A percentile compares a stretch with the other conserved stretches of the same genome.
Evolutionary conservation across 352 stramenopile species (phyloP).

Genomic region (Phytophthora pistaciae): DNA sequence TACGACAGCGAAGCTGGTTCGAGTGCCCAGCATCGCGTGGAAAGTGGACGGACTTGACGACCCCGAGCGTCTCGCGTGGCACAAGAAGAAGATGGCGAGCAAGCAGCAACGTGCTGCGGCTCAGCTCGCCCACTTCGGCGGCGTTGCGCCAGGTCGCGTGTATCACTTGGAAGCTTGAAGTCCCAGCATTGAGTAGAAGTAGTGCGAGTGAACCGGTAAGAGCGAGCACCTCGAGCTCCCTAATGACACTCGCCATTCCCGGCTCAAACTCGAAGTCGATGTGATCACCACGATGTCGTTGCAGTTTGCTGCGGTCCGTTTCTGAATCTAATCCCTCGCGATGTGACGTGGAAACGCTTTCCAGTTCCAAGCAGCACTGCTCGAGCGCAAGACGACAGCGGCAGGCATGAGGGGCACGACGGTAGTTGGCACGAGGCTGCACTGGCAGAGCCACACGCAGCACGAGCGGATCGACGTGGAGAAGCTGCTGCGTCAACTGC

Average conservation of each 20-base stretch:
- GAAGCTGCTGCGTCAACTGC: slow-evolving; percentile 44
- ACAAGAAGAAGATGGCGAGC: slow-evolving; percentile 96
- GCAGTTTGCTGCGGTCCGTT: slow-evolving; percentile 19
- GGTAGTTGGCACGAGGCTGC: slow-evolving; percentile 61
- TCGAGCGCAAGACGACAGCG: not conserved
- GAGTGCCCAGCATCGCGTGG: slow-evolving; percentile 84
- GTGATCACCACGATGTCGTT: slow-evolving; percentile 6
- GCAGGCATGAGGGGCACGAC: slow-evolving; percentile 25
- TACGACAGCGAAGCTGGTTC: slow-evolving; percentile 86
- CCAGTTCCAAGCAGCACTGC: slow-evolving; percentile 7
- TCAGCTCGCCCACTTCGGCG: slow-evolving; percentile 75
- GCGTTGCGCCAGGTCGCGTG: slow-evolving; percentile 49
- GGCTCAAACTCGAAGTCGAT: not conserved
- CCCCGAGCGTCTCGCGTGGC: slow-evolving; percentile 87
- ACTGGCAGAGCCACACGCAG: slow-evolving; percentile 68
- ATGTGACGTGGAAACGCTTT: slow-evolving; percentile 22
- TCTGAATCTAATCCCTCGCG: slow-evolving; percentile 27
- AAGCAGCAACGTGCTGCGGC: slow-evolving; percentile 87
- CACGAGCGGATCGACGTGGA: slow-evolving; percentile 42
- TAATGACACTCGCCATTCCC: not conserved
- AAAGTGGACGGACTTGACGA: slow-evolving; percentile 74
- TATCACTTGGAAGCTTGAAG: slow-evolving; percentile 52
- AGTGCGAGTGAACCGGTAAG: not conserved
- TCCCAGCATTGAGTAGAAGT: not conserved
- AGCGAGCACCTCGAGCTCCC: not conserved